phyloP scores from a whole-genome alignment of 2,329 filamentous ascomycete genomes.

The Albifimbria verrucaria region DNA sequence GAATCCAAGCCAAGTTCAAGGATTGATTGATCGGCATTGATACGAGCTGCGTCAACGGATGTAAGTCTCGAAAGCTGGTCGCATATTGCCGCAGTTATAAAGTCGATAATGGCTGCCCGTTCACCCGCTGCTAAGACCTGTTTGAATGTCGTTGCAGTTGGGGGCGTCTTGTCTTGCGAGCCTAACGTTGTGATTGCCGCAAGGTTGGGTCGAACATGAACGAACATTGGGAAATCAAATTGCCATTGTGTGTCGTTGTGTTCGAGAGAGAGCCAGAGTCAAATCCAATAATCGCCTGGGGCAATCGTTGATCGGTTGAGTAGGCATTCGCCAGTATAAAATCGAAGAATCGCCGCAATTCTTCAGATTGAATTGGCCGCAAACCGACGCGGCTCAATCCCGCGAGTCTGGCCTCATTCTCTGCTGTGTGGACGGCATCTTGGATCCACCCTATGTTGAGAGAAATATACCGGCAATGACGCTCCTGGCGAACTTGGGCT shows the following conservation, averaged over 20 bases:
- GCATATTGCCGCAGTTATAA: slow-evolving; percentile 12
- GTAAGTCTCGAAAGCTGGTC: slow-evolving; percentile 15
- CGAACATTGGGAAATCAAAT: neutral
- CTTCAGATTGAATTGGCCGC: slow-evolving; percentile 10
- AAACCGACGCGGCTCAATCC: slow-evolving; percentile 12
- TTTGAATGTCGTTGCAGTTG: slow-evolving; percentile 16
- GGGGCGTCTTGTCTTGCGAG: slow-evolving; percentile 16
- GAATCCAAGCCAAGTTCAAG: slow-evolving; percentile 17
- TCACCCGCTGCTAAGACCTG: slow-evolving; percentile 7
- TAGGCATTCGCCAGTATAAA: neutral
- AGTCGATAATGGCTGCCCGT: slow-evolving; percentile 6
- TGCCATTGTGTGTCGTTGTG: neutral
- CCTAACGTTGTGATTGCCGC: too few relatives aligned
- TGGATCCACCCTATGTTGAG: slow-evolving; percentile 31
- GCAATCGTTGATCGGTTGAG: neutral
- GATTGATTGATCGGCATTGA: slow-evolving; percentile 9
- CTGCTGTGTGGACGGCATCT: slow-evolving; percentile 15
- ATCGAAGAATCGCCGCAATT: neutral
- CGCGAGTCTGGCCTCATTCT: slow-evolving; percentile 10
- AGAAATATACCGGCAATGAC: slow-evolving; percentile 22
- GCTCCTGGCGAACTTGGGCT: slow-evolving; percentile 25
- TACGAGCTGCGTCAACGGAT: slow-evolving; percentile 6
- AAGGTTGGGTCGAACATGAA: neutral
- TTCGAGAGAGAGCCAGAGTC: neutral
- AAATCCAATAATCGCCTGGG: neutral